These are phyloP conservation scores for Globisporangium ultimum DNA, from an alignment of 352 stramenopile genomes.

Conservation along the genomic window DNA sequence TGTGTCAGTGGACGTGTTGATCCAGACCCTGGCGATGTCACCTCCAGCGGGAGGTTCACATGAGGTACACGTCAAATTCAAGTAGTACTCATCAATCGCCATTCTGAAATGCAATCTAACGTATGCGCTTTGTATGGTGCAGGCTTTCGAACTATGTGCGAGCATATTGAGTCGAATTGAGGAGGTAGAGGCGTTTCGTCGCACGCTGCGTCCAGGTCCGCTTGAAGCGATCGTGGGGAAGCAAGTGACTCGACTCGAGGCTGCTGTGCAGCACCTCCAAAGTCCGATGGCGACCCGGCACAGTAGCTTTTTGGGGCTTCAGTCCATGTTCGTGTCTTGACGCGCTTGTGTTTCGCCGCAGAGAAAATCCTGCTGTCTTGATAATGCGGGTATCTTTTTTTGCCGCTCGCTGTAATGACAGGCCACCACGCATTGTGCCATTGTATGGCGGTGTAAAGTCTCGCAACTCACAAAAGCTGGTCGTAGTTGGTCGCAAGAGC, in stretches of 20 bases:
- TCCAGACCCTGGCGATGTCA: constrained; percentile 9
- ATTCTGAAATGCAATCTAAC: no score
- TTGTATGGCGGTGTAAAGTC: constrained; percentile 1
- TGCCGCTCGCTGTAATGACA: not conserved
- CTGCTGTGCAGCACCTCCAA: constrained; percentile 28
- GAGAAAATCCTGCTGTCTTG: not conserved
- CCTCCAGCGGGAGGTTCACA: constrained; percentile 7
- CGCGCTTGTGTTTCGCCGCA: not conserved
- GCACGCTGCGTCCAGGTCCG: constrained; percentile 35
- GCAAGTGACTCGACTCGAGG: constrained; percentile 31
- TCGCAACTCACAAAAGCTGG: constrained; percentile 21
- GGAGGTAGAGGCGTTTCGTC: constrained; percentile 39
- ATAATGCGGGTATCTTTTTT: not conserved
- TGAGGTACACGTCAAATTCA: not conserved
- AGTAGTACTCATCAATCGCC: not conserved
- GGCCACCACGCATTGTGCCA: constrained; percentile 5
- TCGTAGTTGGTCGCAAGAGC: constrained; percentile 15
- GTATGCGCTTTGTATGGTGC: not conserved
- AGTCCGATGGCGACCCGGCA: not conserved
- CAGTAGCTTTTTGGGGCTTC: constrained; percentile 6
- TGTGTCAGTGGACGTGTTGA: constrained; percentile 10
- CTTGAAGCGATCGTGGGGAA: constrained; percentile 49
- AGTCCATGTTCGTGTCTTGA: not conserved
- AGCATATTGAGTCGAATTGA: constrained; percentile 32
- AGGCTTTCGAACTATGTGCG: constrained; percentile 36